Evolutionary conservation across 2,329 filamentous ascomycete species (phyloP).

Genomic region (Harringtonia lauricola): DNA sequence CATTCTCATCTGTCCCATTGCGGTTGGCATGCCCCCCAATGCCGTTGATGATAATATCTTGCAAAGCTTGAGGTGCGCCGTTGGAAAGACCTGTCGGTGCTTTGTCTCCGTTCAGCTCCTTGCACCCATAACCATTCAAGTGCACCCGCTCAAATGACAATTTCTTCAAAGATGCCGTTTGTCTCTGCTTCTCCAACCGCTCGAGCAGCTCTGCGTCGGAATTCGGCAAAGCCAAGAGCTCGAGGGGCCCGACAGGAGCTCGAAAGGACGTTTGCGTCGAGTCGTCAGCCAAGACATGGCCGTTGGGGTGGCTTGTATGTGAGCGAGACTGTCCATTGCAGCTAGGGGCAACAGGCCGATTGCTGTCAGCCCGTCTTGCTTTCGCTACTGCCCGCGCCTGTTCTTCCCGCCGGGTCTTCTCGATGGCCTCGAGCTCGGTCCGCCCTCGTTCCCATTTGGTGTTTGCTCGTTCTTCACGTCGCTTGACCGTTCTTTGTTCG

Average conservation of each 20-base stretch:
- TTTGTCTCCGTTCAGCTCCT: too few species aligned
- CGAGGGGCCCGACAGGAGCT: not conserved
- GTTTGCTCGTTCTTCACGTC: conserved; percentile 69
- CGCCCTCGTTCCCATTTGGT: conserved; percentile 90
- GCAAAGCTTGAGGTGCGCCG: not conserved
- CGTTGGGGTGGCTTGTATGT: too few species aligned
- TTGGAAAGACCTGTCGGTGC: not conserved
- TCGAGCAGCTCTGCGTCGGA: not conserved
- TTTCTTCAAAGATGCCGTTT: not conserved
- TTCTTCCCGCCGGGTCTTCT: conserved; percentile 46
- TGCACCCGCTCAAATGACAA: not conserved
- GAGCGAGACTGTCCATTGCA: too few species aligned
- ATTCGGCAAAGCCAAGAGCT: not conserved
- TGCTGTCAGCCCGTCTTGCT: not conserved
- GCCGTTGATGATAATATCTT: conserved; percentile 1
- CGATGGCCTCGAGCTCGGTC: conserved; percentile 73
- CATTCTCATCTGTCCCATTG: not conserved
- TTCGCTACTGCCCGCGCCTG: not conserved
- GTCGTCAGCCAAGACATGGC: not conserved
- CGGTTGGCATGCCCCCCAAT: not conserved
- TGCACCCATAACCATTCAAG: too few species aligned
- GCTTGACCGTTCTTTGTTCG: conserved; percentile 66
- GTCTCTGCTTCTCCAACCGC: not conserved
- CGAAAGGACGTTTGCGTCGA: not conserved
- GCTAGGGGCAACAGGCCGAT: too few species aligned